Evolutionary conservation across 257 asterid species (phyloP), one percentile per base, ranked within the genome.

Genomic region (Nicotiana paniculata): DNA sequence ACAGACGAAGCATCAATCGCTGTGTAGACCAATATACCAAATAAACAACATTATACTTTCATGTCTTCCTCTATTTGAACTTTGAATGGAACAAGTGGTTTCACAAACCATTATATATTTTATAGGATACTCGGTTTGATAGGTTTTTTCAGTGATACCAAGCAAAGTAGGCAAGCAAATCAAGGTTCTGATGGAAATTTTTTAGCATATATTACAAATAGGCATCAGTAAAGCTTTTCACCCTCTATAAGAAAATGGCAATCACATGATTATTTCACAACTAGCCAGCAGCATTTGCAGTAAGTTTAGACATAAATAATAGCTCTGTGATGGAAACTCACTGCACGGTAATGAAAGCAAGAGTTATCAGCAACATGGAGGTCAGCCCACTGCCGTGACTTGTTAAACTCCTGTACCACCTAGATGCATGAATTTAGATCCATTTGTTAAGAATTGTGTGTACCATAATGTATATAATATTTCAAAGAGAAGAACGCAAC

Each of bases 321-420:
- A 18, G 77, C 77, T n/a, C 30, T 1, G 5, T 18, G 9, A 80
- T 30, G 46, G 67, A 81, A 81, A 93, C 98, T 89, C 86, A 95
- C 97, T 69, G 93, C 87, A 39, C 95, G 97, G 91, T 92, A 96
- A 85, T 96, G 99, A 88, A 91, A 96, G 89, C 98, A 96, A 63
- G 99, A 96, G 86, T 92, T 96, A 91, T 96, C 99, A 65, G 97
- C 98, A 77, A 90, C 93, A 82, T 96, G 97, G 81, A 94, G 93
- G 16, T 86, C 96, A 75, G 98, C 91, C 98, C 98, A 96, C 67
- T 88, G 93, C 84, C 84, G 90, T 80, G 91, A 94, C 83, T 74
- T 78, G 85, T 80, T 87, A 85, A 94, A 86, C 88, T 96, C 99
- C 79, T 66, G 89, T 62, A 88, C 77, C 82, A 91, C 88, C 98